These are phyloP conservation scores for Gossypium stocksii DNA, from an alignment of 345 rosid genomes.

Conservation along the genomic window DNA sequence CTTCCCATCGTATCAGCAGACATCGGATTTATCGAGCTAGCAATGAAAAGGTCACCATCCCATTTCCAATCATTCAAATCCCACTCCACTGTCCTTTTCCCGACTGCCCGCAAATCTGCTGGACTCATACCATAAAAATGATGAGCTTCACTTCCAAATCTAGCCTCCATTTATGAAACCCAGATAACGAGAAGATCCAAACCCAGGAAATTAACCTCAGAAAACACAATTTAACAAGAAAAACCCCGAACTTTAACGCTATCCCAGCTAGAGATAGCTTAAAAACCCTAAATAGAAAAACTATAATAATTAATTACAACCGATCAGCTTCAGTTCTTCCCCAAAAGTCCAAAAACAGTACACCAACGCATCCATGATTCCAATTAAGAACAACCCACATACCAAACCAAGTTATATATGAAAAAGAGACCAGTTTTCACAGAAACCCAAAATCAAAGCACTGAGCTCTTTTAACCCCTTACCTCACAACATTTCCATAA, in stretches of 20 bases:
- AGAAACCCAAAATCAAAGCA: conserved; percentile 11
- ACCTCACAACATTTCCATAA: conserved; percentile 4
- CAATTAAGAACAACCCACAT: conserved; percentile 63
- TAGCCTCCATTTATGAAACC: conserved; percentile 64
- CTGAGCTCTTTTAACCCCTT: background rate
- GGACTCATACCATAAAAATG: conserved; percentile 50
- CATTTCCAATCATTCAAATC: conserved; percentile 95
- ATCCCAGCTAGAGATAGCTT: conserved; percentile 37
- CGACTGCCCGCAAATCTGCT: conserved; percentile 44
- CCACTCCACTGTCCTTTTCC: conserved; percentile 76
- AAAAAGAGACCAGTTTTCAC: background rate
- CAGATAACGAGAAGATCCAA: conserved; percentile 24
- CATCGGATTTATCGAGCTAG: conserved; percentile 55
- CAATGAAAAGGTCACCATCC: conserved; percentile 96
- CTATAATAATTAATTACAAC: conserved; percentile 16
- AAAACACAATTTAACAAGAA: conserved; percentile 1
- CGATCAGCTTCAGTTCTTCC: conserved; percentile 64
- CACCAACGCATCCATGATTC: conserved; percentile 58
- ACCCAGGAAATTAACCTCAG: conserved; percentile 18
- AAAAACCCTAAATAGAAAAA: conserved; percentile 21
- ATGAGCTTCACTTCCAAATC: conserved; percentile 57
- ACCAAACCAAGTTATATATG: conserved; percentile 23
- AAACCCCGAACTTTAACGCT: conserved; percentile 13
- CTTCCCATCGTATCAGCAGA: conserved; percentile 34
- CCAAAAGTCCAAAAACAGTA: conserved; percentile 66